Evolutionary conservation across 139 green algal genomes (phyloP), one percentile per base, ranked within the genome.

Genomic region (Asterochloris sp.): DNA sequence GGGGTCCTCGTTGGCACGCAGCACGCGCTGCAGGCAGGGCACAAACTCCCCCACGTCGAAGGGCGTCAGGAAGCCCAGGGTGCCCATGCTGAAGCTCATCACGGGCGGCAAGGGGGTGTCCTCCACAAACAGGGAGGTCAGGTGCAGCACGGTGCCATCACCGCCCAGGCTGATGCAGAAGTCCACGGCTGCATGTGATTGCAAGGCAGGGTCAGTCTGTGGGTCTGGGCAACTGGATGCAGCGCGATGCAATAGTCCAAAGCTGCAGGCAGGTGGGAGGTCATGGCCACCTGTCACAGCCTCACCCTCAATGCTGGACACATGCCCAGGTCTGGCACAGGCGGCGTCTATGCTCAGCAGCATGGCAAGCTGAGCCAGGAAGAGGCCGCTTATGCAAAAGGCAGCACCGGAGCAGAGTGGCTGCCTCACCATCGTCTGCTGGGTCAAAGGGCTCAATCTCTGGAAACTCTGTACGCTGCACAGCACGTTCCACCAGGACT

Each of bases 41-140:
- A 83, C 69, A 74, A 89, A 95, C 71, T 92, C 76, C 11, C 73
- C 82, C 13, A 87, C 88, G 80, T 96, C 92, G 84, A 97, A 98
- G 62, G 93, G 93, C 10, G 95, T 98, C 29, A 98, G 87, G 85
- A 98, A 98, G 64, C 95, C 95, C 54, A 98, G 89, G 0, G 94
- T 95, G 54, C 95, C 95, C 95, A 98, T 98, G 14, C 92, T 89
- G 76, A 98, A 97, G 84, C 83, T 92, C n/a, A 97, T 86, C 13
- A 95, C 86, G 0, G 94, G 95, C 13, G 95, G 94, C 85, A 98
- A 84, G 10, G 95, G 92, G 68, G 84, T 76, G 80, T 98, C 94
- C 69, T 92, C 75, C 15, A 80, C 86, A 12, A 98, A 97, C 75
- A 98, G 86, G 0, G 87, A 92, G 8, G 92, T 91, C 73, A 97